These are phyloP conservation scores for Sarocladium kiliense DNA, from an alignment of 2,329 filamentous ascomycete genomes.

Conservation along the genomic window DNA sequence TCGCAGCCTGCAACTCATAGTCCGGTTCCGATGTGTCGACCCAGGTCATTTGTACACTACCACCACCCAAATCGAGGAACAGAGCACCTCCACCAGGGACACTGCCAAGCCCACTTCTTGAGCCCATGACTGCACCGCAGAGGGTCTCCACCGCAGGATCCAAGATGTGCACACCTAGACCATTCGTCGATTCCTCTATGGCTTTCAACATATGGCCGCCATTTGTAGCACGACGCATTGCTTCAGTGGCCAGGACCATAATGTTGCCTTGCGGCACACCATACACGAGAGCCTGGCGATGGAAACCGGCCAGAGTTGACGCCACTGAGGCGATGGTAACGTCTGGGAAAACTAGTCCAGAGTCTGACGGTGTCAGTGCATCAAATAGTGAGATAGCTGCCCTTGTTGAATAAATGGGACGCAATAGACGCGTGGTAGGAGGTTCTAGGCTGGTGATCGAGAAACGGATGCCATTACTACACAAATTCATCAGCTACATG, in stretches of 20 bases:
- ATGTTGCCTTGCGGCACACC: constrained; percentile 61
- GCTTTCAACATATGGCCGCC: constrained; percentile 59
- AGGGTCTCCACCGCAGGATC: constrained; percentile 76
- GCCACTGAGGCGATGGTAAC: constrained; percentile 63
- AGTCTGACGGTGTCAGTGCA: constrained; percentile 53
- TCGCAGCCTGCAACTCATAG: constrained; percentile 50
- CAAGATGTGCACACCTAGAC: constrained; percentile 66
- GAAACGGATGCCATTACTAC: constrained; percentile 87
- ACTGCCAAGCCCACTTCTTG: constrained; percentile 65
- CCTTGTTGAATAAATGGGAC: constrained; percentile 72
- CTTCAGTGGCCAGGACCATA: constrained; percentile 80
- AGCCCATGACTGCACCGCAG: constrained; percentile 72
- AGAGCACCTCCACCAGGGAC: constrained; percentile 57
- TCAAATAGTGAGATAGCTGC: constrained; percentile 84
- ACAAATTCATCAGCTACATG: constrained; percentile 8
- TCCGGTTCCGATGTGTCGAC: constrained; percentile 41
- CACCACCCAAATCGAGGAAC: constrained; percentile 82
- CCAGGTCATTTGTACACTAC: constrained; percentile 62
- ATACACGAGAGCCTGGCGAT: constrained; percentile 63
- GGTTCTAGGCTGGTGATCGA: constrained; percentile 79
- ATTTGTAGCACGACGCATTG: constrained; percentile 77
- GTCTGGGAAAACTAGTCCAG: constrained; percentile 37
- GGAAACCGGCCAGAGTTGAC: constrained; percentile 63
- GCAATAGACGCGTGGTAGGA: constrained; percentile 64
- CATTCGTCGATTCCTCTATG: constrained; percentile 56